A percentile compares a stretch with the other conserved stretches of the same genome.
phyloP scores from a whole-genome alignment of 345 rosid species.

The Arabis alpina region DNA sequence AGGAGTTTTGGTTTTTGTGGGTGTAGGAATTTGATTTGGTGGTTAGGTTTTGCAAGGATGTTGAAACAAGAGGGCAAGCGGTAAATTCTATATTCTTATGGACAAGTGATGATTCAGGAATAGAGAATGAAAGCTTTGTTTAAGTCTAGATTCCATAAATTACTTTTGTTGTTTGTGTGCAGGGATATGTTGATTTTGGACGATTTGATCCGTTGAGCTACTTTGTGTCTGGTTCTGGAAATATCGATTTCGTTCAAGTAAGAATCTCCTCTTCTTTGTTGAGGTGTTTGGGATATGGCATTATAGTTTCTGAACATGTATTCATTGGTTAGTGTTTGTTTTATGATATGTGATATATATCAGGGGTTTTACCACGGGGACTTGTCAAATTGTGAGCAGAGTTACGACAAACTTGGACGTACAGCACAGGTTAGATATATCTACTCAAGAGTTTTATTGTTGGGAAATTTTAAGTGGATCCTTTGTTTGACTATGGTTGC shows the following conservation, averaged over 20 bases:
- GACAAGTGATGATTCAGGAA: background rate
- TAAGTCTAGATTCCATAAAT: constrained; percentile 1
- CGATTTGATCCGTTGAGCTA: constrained; percentile 65
- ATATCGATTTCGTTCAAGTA: constrained; percentile 75
- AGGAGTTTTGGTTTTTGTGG: constrained; percentile 20
- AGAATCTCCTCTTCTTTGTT: constrained; percentile 36
- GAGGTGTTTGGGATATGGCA: constrained; percentile 20
- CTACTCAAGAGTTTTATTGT: constrained; percentile 3
- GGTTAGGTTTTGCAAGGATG: constrained; percentile 91
- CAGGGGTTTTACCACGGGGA: constrained; percentile 88
- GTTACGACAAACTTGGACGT: constrained; percentile 88
- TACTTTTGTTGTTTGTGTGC: constrained; percentile 42
- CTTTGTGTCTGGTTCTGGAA: constrained; percentile 67
- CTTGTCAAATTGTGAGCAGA: constrained; percentile 69
- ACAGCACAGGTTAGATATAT: constrained; percentile 72
- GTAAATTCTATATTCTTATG: constrained; percentile 49
- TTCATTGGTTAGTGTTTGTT: constrained; percentile 19
- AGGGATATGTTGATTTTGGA: constrained; percentile 93
- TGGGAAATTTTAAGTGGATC: background rate
- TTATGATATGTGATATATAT: constrained; percentile 26
- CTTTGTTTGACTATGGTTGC: constrained; percentile 13
- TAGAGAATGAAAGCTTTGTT: constrained; percentile 7
- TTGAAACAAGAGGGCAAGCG: constrained; percentile 79
- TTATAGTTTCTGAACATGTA: constrained; percentile 2
- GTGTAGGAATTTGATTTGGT: constrained; percentile 72